Evolutionary conservation across 2,329 filamentous ascomycete genomes (phyloP).

Genomic region (Arthrinium phaeospermum): DNA sequence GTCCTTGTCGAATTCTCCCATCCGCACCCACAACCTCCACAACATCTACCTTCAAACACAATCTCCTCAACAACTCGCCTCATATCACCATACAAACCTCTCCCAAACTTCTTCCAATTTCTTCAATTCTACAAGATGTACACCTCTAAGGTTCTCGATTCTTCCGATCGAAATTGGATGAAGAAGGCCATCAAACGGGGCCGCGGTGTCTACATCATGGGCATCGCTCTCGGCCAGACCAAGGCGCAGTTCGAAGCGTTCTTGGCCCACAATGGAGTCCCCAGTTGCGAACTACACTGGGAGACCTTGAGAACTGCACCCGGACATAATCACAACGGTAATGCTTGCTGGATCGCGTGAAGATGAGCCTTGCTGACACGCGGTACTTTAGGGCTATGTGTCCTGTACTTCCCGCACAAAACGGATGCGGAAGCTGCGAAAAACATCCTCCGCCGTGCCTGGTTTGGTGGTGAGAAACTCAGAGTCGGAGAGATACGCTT

Average conservation of each 20-base stretch:
- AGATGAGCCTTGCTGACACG: background rate
- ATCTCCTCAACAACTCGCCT: background rate
- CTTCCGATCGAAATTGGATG: background rate
- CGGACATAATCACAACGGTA: background rate
- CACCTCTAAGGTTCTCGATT: background rate
- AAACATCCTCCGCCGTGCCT: background rate
- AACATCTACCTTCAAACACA: background rate
- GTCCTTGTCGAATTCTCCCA: background rate
- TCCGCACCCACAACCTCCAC: background rate
- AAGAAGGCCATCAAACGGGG: background rate
- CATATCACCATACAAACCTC: no score
- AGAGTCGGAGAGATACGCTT: background rate
- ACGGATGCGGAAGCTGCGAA: background rate
- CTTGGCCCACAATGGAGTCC: background rate
- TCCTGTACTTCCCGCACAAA: background rate
- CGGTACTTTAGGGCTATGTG: background rate
- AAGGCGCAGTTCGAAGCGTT: background rate
- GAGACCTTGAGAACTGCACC: background rate
- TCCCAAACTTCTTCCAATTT: background rate
- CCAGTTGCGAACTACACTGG: background rate
- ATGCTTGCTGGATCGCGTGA: background rate
- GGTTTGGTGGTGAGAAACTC: background rate
- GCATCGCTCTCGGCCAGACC: background rate
- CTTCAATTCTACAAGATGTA: background rate
- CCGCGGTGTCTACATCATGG: background rate